Base-by-base conservation (phyloP, 495 filamentous ascomycete genomes). In the Aspergillus hancockii region DNA sequence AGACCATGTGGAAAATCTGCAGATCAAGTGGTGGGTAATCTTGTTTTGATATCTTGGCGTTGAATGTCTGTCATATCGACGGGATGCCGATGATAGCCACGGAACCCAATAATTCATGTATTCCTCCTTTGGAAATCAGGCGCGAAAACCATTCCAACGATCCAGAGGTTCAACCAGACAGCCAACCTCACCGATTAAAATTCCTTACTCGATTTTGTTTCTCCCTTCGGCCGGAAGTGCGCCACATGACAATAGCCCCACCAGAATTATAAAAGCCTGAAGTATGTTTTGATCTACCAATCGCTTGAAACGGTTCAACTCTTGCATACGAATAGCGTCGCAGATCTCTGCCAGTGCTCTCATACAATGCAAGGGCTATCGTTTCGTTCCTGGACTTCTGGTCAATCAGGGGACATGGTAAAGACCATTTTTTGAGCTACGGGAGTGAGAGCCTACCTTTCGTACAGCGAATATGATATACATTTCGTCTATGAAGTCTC, bases 191-290 rank as follows among this genome's bases (percentile, higher is more conserved):
- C 25, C 25, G 25, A 28, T 28, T 3, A 28, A 28, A 28, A 28
- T 3, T 28, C 25, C 25, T 28, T 28, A 7, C 25, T 28, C 25
- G 25, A 28, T 7, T 28, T 28, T 28, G 3, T 28, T 7, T 7
- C 36, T 40, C 41, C 41, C n/a, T 45, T 45, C n/a, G 41, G 14
- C 18, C 41, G 41, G 9, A 45, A 21, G 16, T 21, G 14, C 41
- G 43, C 43, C 19, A 47, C 43, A 47, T 47, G 43, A 47, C 43
- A 47, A 47, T 47, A 47, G 8, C 19, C 21, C 43, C 43, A 47
- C 9, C 8, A 10, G 32, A 8, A 10, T 36, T 36, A 36, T 36
- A 36, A 10, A 36, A 36, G 8, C 32, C 32, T 8, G 9, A 36
- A 36, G 32, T 36, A 10, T 36, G 32, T 10, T 36, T 36, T 14